Evolutionary conservation across 495 filamentous ascomycete genomes (phyloP), one percentile per base, ranked within the genome.

Genomic region (Podospora fimiseda): DNA sequence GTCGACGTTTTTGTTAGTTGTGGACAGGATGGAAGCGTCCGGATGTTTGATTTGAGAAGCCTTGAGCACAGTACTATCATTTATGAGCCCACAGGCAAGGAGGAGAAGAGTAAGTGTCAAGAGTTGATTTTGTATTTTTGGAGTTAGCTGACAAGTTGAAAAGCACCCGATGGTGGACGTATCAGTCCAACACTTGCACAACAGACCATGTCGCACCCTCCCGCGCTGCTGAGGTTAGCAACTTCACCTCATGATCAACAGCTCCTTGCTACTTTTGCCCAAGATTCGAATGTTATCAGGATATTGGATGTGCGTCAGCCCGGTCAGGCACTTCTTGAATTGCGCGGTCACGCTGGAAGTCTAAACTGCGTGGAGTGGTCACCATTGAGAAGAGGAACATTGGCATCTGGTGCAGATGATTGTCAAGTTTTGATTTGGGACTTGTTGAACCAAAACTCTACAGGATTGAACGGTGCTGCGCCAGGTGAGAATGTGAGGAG

Each of bases 61-160:
- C 74, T 99, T 20, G 93, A 99, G 63, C 93, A 99, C 67, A 95
- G 89, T 57, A 99, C 93, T 46, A 99, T 99, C 60, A 99, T 99
- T 57, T 99, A 99, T 64, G 93, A 99, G 66, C 93, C 93, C 9
- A 88, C 88, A 2, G 85, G 88, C 48, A 96, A 92, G 69, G 84
- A 84, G 47, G 91, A 94, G 37, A 87, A 88, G 72, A 78, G 89
- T 92, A 76, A 55, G 71, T 53, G n/a, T 7, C 24, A 36, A 4
- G n/a, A 2, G 2, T 11, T n/a, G 14, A 9, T 30, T 8, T 45
- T 4, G 22, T 36, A 13, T 7, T 15, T 22, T 21, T 44, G n/a
- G 20, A 33, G 7, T 22, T 23, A 1, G 8, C 7, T 2, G 37
- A 24, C 21, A 43, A 3, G 9, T 16, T 3, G n/a, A 2, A 6